These are phyloP conservation scores for Naumovozyma dairenensis DNA, from an alignment of 805 yeast genomes.

Conservation along the genomic window DNA sequence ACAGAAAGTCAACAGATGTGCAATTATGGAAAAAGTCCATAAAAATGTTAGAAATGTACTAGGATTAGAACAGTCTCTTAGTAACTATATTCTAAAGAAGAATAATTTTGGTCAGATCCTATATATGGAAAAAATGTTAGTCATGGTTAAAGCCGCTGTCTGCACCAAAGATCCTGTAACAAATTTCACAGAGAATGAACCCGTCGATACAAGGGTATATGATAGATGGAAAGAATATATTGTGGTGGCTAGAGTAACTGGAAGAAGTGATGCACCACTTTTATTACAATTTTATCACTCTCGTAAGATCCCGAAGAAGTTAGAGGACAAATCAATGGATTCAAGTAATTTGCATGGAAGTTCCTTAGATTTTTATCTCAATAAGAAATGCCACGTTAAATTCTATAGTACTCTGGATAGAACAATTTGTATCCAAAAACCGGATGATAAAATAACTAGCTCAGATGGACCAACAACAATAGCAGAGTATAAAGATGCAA, in stretches of 20 bases:
- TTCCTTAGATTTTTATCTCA: slow-evolving; percentile 25
- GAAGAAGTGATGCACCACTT: slow-evolving; percentile 41
- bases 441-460: slow-evolving; percentile 9
- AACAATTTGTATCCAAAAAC: slow-evolving; percentile 35
- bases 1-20: neutral
- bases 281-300: slow-evolving; percentile 52
- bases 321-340: neutral
- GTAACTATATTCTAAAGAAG: slow-evolving; percentile 4
- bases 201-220: slow-evolving; percentile 43
- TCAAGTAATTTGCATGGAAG: slow-evolving; percentile 8
- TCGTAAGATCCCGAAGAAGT: slow-evolving; percentile 27
- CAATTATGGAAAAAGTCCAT: neutral
- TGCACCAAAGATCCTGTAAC: slow-evolving; percentile 24
- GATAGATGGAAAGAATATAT: slow-evolving; percentile 77
- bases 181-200: slow-evolving; percentile 40
- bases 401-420: slow-evolving; percentile 64
- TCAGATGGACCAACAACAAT: slow-evolving; percentile 1
- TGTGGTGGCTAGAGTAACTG: slow-evolving; percentile 61
- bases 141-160: slow-evolving; percentile 39
- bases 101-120: slow-evolving; percentile 53
- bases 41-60: slow-evolving; percentile 1
- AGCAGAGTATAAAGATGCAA: slow-evolving; percentile 7
- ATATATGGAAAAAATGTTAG: slow-evolving; percentile 58
- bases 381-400: slow-evolving; percentile 31
- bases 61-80: slow-evolving; percentile 1